Conservation (phyloP, 768 basidiomycete genomes). For the Mycena galopus region DNA sequence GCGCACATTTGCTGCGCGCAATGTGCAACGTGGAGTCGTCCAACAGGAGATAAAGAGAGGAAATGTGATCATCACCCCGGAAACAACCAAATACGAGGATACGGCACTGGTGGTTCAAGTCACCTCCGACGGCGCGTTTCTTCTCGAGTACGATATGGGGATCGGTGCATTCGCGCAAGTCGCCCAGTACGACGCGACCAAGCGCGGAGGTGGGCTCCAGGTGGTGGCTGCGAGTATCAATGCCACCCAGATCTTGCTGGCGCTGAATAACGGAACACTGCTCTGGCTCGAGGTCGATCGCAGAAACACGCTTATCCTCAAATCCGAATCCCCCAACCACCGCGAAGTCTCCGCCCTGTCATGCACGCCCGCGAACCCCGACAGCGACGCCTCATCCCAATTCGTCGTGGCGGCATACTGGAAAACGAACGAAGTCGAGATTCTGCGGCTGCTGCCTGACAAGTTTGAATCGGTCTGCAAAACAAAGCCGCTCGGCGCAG, state of each 20-base stretch:
- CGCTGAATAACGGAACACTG: conserved; percentile 66
- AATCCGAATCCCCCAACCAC: conserved; percentile 25
- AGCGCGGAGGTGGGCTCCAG: conserved; percentile 46
- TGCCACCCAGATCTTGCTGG: conserved; percentile 75
- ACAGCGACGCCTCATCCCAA: conserved; percentile 57
- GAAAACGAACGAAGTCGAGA: conserved; percentile 73
- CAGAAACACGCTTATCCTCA: conserved; percentile 40
- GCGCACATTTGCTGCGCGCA: conserved; percentile 73
- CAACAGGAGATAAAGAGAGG: background rate
- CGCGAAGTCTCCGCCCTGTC: conserved; percentile 80
- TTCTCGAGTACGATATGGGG: conserved; percentile 68
- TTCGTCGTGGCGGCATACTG: conserved; percentile 81
- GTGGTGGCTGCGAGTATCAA: conserved; percentile 81
- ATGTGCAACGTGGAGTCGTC: conserved; percentile 50
- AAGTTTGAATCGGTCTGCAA: conserved; percentile 49
- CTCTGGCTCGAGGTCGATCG: conserved; percentile 63
- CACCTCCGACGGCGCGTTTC: conserved; percentile 65
- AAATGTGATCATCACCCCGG: background rate
- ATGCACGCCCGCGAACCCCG: conserved; percentile 66
- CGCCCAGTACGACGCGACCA: conserved; percentile 54
- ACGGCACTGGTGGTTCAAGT: conserved; percentile 81
- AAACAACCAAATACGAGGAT: conserved; percentile 49
- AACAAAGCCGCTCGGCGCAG: conserved; percentile 53
- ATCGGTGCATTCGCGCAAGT: conserved; percentile 52
- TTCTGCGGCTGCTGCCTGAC: conserved; percentile 53